Base-by-base conservation (phyloP, 139 green algal genomes). In the Microglena sp. region DNA sequence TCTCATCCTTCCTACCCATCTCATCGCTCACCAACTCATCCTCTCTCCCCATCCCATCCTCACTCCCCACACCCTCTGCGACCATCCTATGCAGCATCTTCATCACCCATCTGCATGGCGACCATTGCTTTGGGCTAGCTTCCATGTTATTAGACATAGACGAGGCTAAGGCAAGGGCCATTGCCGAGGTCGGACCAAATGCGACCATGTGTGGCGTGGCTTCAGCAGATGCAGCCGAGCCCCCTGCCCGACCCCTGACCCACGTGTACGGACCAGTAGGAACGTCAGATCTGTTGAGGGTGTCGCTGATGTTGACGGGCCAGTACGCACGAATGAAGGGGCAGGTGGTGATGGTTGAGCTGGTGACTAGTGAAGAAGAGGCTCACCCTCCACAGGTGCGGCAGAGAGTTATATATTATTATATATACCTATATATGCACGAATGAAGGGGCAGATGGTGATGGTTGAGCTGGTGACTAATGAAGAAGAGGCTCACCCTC, bases 31-130 rank as follows among this genome's bases (percentile, higher is more conserved):
- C n/a, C n/a, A n/a, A n/a, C 40, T 46, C 8, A 11, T 11, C 40
- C 40, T 24, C 46, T 57, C 15, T 57, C 6, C 46, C 46, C 11
- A 7, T 57, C 11, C 15, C n/a, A n/a, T n/a, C n/a, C n/a, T n/a
- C n/a, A n/a, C n/a, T 31, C 6, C 6, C 46, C 29, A n/a, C 22
- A 18, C 46, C 15, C 22, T 57, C 22, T 18, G 15, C 46, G 15
- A 21, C 8, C 11, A 11, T 4, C 46, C 18, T n/a, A 2, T 61
- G 46, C 27, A 81, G 68, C 11, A 81, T 97, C 40, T 90, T 92
- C 61, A 84, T 98, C 60, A 97, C 92, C 3, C 92, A 98, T 84
- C 62, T 96, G 45, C 92, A 98, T 72, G 92, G 92, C 21, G 92
- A 98, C 80, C 92, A 98, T 78, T 92, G 86, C 80, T 98, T 97